Evolutionary conservation across 345 rosid species (phyloP).

Genomic region (Corymbia maculata): DNA sequence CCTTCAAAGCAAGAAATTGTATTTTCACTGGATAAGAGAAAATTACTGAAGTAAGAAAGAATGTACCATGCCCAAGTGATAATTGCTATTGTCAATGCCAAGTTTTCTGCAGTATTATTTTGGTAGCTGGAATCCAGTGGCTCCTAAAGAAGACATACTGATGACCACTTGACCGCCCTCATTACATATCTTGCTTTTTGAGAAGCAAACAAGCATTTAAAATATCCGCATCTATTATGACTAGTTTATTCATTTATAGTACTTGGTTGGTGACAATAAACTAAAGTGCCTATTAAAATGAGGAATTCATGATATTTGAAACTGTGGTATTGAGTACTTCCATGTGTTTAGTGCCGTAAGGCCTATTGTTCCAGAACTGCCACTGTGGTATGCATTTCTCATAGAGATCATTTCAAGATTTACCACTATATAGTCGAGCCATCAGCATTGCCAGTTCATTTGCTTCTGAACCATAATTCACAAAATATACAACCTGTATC

Average conservation of each 20-base stretch:
- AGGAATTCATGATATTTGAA: slow-evolving; percentile 8
- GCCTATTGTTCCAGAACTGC: slow-evolving; percentile 85
- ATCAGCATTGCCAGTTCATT: slow-evolving; percentile 92
- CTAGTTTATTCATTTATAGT: not conserved
- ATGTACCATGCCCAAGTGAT: not conserved
- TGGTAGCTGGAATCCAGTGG: not conserved
- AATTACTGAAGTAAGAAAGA: not conserved
- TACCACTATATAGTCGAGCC: slow-evolving; percentile 82
- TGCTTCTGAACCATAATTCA: slow-evolving; percentile 92
- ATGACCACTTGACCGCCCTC: not conserved
- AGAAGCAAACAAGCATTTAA: not conserved
- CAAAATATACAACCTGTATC: slow-evolving; percentile 76
- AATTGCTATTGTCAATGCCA: not conserved
- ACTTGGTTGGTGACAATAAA: not conserved
- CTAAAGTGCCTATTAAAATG: not conserved
- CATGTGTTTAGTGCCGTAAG: slow-evolving; percentile 83
- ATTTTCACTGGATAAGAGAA: not conserved
- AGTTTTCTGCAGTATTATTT: not conserved
- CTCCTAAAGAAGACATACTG: not conserved
- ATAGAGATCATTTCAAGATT: slow-evolving; percentile 82
- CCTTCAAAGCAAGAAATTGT: slow-evolving; percentile 25
- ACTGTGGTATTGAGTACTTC: slow-evolving; percentile 96
- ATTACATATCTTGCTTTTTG: not conserved
- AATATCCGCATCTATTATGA: not conserved
- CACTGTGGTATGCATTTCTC: slow-evolving; percentile 97